A percentile compares a stretch with the other conserved stretches of the same genome.
phyloP scores from a whole-genome alignment of 345 rosid species.

The Excoecaria agallocha region DNA sequence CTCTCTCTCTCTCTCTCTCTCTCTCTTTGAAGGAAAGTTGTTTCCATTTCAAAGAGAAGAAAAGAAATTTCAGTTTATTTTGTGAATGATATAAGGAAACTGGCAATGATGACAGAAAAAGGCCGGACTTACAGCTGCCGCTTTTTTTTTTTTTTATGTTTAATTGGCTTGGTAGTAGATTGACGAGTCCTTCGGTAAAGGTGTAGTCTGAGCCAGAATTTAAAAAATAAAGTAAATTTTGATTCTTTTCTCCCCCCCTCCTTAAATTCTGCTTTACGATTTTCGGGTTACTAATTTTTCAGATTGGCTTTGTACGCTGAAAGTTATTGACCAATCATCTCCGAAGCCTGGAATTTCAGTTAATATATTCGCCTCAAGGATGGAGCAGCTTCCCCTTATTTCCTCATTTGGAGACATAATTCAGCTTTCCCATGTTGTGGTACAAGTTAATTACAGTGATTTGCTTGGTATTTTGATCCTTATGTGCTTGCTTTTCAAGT shows the following conservation, averaged over 20 bases:
- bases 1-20: background rate
- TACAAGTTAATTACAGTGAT: slow-evolving; percentile 20
- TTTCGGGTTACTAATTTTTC: slow-evolving; percentile 21
- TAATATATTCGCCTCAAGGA: slow-evolving; percentile 24
- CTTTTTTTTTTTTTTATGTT: background rate
- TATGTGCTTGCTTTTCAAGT: background rate
- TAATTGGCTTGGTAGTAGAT: slow-evolving; percentile 45
- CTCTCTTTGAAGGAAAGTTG: background rate
- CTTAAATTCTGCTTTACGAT: background rate
- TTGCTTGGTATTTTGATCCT: background rate
- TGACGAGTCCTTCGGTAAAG: slow-evolving; percentile 46
- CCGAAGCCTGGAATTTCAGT: slow-evolving; percentile 46
- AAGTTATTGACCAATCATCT: slow-evolving; percentile 53
- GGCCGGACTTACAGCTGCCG: slow-evolving; percentile 81
- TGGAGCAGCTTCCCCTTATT: slow-evolving; percentile 52
- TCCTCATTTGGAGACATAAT: slow-evolving; percentile 53
- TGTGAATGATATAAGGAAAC: background rate
- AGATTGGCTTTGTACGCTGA: slow-evolving; percentile 55
- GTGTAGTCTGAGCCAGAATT: slow-evolving; percentile 50
- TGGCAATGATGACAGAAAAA: slow-evolving; percentile 65
- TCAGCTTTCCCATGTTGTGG: slow-evolving; percentile 56
- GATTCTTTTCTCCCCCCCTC: background rate
- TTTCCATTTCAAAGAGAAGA: background rate
- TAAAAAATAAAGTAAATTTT: background rate
- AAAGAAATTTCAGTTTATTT: background rate